These are phyloP conservation scores for Paspalum vaginatum DNA, from an alignment of 176 grass and related monocot species.

Conservation along the genomic window DNA sequence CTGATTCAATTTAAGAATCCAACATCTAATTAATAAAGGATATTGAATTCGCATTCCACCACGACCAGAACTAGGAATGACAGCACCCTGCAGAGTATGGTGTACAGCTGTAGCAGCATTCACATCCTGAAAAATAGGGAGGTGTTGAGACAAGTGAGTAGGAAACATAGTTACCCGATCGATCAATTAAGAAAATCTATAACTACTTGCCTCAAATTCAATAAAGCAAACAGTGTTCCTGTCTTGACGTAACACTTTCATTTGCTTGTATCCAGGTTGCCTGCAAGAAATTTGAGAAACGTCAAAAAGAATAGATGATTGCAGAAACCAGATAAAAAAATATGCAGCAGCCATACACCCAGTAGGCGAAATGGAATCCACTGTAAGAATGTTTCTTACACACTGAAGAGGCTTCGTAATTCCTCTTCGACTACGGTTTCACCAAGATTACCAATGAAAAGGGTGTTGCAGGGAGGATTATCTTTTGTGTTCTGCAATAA, in stretches of 20 bases:
- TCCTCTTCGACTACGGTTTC: constrained; percentile 99
- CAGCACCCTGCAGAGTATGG: constrained; percentile 92
- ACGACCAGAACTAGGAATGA: constrained; percentile 95
- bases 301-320: constrained; percentile 22
- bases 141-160: constrained; percentile 28
- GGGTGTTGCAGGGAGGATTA: constrained; percentile 96
- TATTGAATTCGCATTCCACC: constrained; percentile 99
- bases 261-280: constrained; percentile 97
- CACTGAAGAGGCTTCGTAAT: constrained; percentile 76
- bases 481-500: constrained; percentile 95
- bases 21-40: constrained; percentile 56
- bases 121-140: constrained; percentile 67
- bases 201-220: constrained; percentile 77
- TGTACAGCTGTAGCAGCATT: constrained; percentile 72
- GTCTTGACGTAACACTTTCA: constrained; percentile 95
- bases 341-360: background rate
- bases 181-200: background rate
- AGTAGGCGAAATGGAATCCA: background rate
- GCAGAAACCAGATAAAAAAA: background rate
- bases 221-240: constrained; percentile 99
- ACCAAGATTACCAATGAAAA: constrained; percentile 99
- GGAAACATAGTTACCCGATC: background rate
- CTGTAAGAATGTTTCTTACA: constrained; percentile 62
- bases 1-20: constrained; percentile 12
- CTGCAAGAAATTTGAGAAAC: constrained; percentile 49